Base-by-base conservation (phyloP, 2,329 filamentous ascomycete genomes). In the Fusarium buharicum region DNA sequence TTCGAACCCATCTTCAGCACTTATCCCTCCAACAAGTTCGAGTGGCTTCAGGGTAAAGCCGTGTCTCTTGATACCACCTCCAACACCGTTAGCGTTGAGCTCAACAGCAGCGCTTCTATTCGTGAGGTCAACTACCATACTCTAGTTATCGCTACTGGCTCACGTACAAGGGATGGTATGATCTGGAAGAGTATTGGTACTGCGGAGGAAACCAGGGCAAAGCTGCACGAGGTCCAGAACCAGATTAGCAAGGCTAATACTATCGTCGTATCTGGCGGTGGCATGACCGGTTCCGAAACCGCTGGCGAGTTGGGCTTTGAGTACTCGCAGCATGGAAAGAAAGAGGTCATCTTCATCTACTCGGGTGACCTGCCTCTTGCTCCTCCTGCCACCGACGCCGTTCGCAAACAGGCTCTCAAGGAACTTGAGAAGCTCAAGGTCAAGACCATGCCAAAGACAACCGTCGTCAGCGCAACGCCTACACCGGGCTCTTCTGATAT, bases 61-160 rank as follows among this genome's bases (percentile, higher is more conserved):
- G 72, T 76, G 12, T 62, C 68, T 11, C 69, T 86, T 4, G 78
- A 82, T 40, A 71, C 78, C 0, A 71, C 71, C 3, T 59, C 59
- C 40, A 82, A 81, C 59, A 74, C 70, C 1, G 79, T 86, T 20
- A 71, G 69, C 2, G 75, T 85, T 13, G 62, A 72, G 18, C 70
- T 75, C 28, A 74, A 72, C 39, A 75, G 70, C 5, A 75, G 73
- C 7, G 45, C 62, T 10, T 68, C 57, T 6, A 64, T 66, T n/a
- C 72, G 74, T 6, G 72, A 72, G 11, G 68, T 85, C 50, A 56
- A 58, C 17, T 88, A 87, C 66, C 78, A 85, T 62, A 79, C 78
- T 18, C 74, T 87, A 12, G 68, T 88, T 57, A 73, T 88, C 38
- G 83, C 84, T 10, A 87, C 85, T 3, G 85, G 85, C 8, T 73